Evolutionary conservation across 2,329 filamentous ascomycete species (phyloP).

Genomic region (Aspergillus novoparasiticus): DNA sequence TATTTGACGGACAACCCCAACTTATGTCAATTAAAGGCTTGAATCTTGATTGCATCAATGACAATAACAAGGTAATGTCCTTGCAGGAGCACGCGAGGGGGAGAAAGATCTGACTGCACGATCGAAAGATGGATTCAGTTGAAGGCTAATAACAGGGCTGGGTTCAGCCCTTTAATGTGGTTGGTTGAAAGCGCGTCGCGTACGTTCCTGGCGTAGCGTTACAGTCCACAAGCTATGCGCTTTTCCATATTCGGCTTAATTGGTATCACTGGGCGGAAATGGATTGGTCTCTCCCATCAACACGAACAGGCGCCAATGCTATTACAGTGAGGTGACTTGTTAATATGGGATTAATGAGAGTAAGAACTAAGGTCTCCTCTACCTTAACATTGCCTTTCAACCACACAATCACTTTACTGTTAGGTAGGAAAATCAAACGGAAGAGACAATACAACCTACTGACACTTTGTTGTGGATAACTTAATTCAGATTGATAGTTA

Average conservation of each 20-base stretch:
- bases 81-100: background rate
- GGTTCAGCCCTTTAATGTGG: slow-evolving; percentile 14
- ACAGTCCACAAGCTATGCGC: slow-evolving; percentile 23
- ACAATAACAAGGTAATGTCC: background rate
- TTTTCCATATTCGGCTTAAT: slow-evolving; percentile 33
- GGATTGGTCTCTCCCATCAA: background rate
- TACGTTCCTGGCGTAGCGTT: slow-evolving; percentile 12
- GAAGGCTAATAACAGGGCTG: slow-evolving; percentile 9
- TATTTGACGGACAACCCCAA: background rate
- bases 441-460: background rate
- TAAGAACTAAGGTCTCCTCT: background rate
- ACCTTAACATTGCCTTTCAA: background rate
- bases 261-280: slow-evolving; percentile 9
- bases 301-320: too few species aligned
- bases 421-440: background rate
- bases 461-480: background rate
- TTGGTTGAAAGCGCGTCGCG: slow-evolving; percentile 16
- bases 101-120: background rate
- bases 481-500: background rate
- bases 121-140: background rate
- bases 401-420: background rate
- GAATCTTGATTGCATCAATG: background rate
- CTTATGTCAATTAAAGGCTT: background rate
- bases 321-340: background rate
- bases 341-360: background rate